Evolutionary conservation across 2,329 filamentous ascomycete genomes (phyloP).

Genomic region (Rachicladosporium sp.): DNA sequence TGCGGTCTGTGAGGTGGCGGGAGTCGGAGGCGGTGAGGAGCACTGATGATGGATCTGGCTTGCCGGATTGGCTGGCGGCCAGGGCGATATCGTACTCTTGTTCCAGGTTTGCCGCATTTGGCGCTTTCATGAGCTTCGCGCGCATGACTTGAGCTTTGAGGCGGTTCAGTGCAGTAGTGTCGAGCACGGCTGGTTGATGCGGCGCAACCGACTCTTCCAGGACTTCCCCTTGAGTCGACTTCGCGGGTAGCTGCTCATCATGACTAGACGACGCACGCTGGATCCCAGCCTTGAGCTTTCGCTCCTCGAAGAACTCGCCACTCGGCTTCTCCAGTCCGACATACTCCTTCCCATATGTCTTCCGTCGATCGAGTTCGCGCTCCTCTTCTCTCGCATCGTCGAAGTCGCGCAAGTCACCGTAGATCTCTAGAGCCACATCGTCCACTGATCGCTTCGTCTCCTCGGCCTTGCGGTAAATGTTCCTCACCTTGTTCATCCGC

Average conservation of each 20-base stretch:
- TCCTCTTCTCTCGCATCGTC: conserved; percentile 90
- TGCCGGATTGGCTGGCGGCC: conserved; percentile 44
- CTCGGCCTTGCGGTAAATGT: conserved; percentile 68
- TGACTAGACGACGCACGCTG: conserved; percentile 20
- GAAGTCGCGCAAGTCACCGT: conserved; percentile 69
- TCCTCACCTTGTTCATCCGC: conserved; percentile 91
- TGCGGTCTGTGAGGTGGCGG: conserved; percentile 64
- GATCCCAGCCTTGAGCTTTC: conserved; percentile 49
- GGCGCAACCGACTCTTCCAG: conserved; percentile 45
- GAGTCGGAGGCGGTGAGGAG: conserved; percentile 82
- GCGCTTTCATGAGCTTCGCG: conserved; percentile 69
- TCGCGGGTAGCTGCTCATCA: no score
- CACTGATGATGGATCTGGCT: conserved; percentile 54
- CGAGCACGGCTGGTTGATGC: conserved; percentile 43
- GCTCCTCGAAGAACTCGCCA: conserved; percentile 72
- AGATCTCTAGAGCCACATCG: conserved; percentile 70
- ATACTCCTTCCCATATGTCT: conserved; percentile 74
- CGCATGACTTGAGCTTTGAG: conserved; percentile 94
- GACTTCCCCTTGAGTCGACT: conserved; percentile 39
- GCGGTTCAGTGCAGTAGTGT: conserved; percentile 73
- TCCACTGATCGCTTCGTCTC: conserved; percentile 62
- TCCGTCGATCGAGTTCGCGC: conserved; percentile 72
- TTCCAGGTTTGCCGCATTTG: conserved; percentile 66
- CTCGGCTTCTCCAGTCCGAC: conserved; percentile 75
- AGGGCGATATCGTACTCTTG: conserved; percentile 70